A percentile compares a stretch with the other conserved stretches of the same genome.
These are phyloP conservation scores for Phoenix dactylifera DNA, from an alignment of 176 grass and related monocot species.

Conservation along the genomic window DNA sequence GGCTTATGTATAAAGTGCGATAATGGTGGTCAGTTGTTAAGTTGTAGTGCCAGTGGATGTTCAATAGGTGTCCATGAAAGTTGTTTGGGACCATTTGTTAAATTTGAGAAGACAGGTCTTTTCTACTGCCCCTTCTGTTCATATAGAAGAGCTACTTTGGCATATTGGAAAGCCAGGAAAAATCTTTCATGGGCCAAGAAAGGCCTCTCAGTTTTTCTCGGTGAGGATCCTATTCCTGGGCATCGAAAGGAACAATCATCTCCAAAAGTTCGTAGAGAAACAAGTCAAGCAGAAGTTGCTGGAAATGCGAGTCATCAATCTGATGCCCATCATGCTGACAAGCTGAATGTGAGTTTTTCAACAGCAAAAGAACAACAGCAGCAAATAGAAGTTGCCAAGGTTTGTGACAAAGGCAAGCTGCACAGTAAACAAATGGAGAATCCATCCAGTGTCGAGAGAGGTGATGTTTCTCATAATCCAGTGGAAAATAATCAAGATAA, in stretches of 20 bases:
- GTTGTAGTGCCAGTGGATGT: slow-evolving; percentile 26
- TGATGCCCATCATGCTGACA: background rate
- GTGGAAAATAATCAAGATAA: background rate
- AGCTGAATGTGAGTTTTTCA: background rate
- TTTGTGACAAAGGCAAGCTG: background rate
- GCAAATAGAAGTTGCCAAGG: background rate
- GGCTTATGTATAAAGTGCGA: slow-evolving; percentile 41
- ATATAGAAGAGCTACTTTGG: slow-evolving; percentile 22
- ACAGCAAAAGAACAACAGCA: background rate
- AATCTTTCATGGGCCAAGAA: background rate
- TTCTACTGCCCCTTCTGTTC: slow-evolving; percentile 42
- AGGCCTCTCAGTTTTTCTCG: slow-evolving; percentile 18
- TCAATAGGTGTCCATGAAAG: slow-evolving; percentile 21
- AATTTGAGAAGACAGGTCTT: slow-evolving; percentile 17
- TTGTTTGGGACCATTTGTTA: slow-evolving; percentile 21
- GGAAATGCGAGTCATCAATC: background rate
- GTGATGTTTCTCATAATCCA: background rate
- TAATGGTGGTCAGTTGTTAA: slow-evolving; percentile 34
- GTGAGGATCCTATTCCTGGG: background rate
- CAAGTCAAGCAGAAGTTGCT: background rate
- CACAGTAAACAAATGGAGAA: background rate
- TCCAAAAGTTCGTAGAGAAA: background rate
- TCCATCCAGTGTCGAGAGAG: background rate
- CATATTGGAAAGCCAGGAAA: slow-evolving; percentile 31
- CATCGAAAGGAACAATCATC: slow-evolving; percentile 8